Conservation (phyloP, 345 rosid genomes). For the Eucalyptus fibrosa region DNA sequence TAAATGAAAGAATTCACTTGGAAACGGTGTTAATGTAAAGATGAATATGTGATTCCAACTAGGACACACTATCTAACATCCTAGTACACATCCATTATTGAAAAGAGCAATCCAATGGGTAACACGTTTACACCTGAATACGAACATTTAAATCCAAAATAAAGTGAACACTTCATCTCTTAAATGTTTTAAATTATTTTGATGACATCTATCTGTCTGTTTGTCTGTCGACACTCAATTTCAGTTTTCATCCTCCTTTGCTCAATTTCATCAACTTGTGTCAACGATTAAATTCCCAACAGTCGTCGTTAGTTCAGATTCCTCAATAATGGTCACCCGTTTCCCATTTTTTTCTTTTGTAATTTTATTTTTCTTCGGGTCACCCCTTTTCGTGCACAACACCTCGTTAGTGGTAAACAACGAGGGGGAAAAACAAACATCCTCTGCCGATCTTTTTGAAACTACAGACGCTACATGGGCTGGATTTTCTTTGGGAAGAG, state of each 20-base stretch:
- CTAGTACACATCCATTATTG: neutral
- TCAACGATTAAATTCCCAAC: neutral
- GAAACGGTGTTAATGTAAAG: too few species aligned
- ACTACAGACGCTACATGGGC: neutral
- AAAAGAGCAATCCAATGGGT: fast-evolving
- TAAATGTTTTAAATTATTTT: neutral
- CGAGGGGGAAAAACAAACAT: neutral
- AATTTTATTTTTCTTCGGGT: neutral
- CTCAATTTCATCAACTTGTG: fast-evolving
- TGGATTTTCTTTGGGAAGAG: neutral
- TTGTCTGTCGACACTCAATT: neutral
- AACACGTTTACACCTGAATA: neutral
- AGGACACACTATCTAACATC: neutral
- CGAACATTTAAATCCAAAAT: neutral
- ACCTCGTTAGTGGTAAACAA: neutral
- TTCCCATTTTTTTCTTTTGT: neutral
- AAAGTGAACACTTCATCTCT: neutral
- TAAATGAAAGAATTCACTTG: neutral
- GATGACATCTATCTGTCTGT: fast-evolving
- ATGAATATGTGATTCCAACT: neutral
- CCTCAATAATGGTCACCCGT: neutral
- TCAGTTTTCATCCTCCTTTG: neutral
- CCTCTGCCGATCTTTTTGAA: neutral
- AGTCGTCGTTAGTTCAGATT: neutral
- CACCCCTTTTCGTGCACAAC: neutral